Evolutionary conservation across 2,329 filamentous ascomycete species (phyloP).

Genomic region (Grosmannia serpens): DNA sequence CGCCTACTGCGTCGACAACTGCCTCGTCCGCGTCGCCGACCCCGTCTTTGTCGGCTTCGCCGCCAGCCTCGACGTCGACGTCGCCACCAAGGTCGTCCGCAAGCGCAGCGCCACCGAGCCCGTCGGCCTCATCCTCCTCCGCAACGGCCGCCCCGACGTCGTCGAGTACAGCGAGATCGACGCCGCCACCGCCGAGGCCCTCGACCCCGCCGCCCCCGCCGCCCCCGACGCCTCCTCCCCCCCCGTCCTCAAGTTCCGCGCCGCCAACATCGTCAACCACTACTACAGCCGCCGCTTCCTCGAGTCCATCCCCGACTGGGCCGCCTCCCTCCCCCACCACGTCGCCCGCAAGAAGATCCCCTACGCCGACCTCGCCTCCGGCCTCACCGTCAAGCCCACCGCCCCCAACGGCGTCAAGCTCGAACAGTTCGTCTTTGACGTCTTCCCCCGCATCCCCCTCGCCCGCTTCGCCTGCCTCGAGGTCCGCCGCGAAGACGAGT

Average conservation of each 20-base stretch:
- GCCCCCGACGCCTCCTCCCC: background rate
- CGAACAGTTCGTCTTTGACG: conserved; percentile 98
- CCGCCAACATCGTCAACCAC: conserved; percentile 99
- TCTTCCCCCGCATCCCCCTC: conserved; percentile 80
- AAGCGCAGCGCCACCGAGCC: conserved; percentile 96
- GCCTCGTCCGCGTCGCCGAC: conserved; percentile 96
- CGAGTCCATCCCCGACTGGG: conserved; percentile 79
- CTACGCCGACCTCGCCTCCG: conserved; percentile 62
- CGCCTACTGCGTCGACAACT: conserved; percentile 98
- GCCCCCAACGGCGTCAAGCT: conserved; percentile 98
- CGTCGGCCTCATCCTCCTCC: conserved; percentile 85
- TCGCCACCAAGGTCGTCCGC: conserved; percentile 97
- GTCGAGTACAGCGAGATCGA: conserved; percentile 99
- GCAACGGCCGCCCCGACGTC: conserved; percentile 93
- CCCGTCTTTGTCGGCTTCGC: conserved; percentile 92
- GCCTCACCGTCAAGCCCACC: conserved; percentile 76
- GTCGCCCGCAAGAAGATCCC: conserved; percentile 98
- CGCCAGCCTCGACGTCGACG: conserved; percentile 78
- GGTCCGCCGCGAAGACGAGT: conserved; percentile 93
- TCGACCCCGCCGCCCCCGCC: conserved; percentile 66
- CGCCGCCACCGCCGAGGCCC: conserved; percentile 73
- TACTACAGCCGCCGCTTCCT: conserved; percentile 96
- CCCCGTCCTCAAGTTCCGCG: conserved; percentile 77
- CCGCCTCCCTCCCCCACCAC: conserved; percentile 81
- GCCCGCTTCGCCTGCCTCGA: conserved; percentile 92